Evolutionary conservation across 257 asterid species (phyloP).

Genomic region (Hygrophila difformis): DNA sequence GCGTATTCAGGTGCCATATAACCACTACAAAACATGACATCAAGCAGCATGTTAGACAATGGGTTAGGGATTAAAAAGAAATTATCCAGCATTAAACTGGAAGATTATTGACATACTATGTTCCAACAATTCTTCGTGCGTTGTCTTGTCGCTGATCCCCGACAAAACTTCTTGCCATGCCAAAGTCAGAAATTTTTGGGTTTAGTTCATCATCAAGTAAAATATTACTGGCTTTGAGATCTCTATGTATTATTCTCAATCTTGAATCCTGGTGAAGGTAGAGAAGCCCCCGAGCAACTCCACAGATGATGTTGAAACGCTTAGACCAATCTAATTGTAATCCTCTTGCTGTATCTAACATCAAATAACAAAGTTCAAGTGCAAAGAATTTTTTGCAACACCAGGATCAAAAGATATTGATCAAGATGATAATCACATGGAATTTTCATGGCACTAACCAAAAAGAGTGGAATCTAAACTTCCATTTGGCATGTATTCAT

Average conservation of each 20-base stretch:
- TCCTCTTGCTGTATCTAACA: conserved; percentile 1
- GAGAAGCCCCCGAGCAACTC: conserved; percentile 27
- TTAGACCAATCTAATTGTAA: conserved; percentile 14
- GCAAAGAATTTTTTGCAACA: not conserved
- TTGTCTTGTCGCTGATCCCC: not conserved
- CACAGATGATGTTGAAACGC: conserved; percentile 17
- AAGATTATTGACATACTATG: not conserved
- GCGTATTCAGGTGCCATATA: too few relatives aligned
- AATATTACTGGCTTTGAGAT: conserved; percentile 26
- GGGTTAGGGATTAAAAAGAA: too few relatives aligned
- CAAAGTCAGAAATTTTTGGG: conserved; percentile 32
- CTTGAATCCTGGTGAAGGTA: conserved; percentile 35
- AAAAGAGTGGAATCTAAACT: conserved; percentile 23
- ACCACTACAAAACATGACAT: not conserved
- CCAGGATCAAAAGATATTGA: not conserved
- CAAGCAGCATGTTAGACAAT: not conserved
- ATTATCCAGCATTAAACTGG: not conserved
- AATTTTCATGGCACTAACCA: conserved; percentile 9
- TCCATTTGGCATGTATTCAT: conserved; percentile 31
- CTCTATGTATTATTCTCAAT: conserved; percentile 25
- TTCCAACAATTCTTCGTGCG: not conserved
- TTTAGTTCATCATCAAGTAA: conserved; percentile 22
- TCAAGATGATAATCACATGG: not conserved
- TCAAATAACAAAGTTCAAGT: not conserved
- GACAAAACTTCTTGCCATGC: conserved; percentile 16